Base-by-base conservation (phyloP, 2,329 filamentous ascomycete species). In the Rhynchosporium graminicola region DNA sequence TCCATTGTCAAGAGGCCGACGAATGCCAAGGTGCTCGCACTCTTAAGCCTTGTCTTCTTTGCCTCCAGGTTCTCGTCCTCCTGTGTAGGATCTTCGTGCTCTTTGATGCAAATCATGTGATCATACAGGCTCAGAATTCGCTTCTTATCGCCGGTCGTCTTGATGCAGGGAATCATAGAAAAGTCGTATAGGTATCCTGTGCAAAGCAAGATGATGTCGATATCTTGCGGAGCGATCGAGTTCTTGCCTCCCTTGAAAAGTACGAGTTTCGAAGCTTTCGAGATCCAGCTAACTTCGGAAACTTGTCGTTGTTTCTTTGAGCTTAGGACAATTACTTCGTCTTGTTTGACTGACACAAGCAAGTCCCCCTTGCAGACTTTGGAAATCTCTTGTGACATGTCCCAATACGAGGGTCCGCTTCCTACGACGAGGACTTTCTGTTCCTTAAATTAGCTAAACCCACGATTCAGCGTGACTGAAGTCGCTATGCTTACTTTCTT, bases 31-130 rank as follows among this genome's bases (percentile, higher is more conserved):
- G 10, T 48, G n/a, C 28, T 48, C 4, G 10, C 46, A 20, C 46
- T 28, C 4, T 43, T 28, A 9, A 48, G 56, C 48, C 12, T 10
- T 26, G 4, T 47, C 56, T 5, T 31, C 36, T 8, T 48, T 20
- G 20, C 20, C 20, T 20, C 20, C 20, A 20, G 20, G 1, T 20
- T 20, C 20, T 20, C 20, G 20, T 20, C 20, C 20, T 20, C 20
- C 20, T 20, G 20, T 20, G 20, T 20, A 20, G 20, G 20, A 20
- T 20, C 20, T 40, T 40, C 7, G 36, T 40, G 4, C n/a, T 15
- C 46, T 20, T n/a, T 48, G 43, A 58, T 58, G 28, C 45, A 58
- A 28, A 47, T 47, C 56, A 58, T 58, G 15, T 58, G 40, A 7
- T 47, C 31, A 29, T 46, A 58, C 8, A 58, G 10, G 33, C 31